Percentiles rank a stretch among this genome's conserved stretches.
Evolutionary conservation across 179 eudicot species (phyloP).

Genomic region (Amaranthus tricolor): DNA sequence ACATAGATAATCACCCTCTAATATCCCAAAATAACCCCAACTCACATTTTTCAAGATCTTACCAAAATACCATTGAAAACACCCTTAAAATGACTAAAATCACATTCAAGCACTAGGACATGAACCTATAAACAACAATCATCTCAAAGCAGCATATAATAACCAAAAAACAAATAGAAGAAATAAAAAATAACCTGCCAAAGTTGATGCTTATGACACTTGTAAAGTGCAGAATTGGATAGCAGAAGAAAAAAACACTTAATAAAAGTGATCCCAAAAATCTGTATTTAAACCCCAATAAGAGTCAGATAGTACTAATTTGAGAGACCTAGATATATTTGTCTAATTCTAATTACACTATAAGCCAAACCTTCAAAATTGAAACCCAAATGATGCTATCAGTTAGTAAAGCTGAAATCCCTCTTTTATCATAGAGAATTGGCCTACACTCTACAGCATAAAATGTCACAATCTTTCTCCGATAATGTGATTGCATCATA

Average conservation of each 20-base stretch:
- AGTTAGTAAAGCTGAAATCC: not conserved
- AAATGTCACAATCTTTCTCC: slow-evolving; percentile 22
- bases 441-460: not conserved
- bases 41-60: not conserved
- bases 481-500: slow-evolving; percentile 15
- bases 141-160: slow-evolving; percentile 8
- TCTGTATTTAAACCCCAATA: slow-evolving; percentile 12
- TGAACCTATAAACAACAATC: not conserved
- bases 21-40: no score
- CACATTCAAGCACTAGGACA: not conserved
- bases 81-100: not conserved
- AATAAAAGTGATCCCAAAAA: slow-evolving; percentile 14
- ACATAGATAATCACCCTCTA: no score
- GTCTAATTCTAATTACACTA: slow-evolving; percentile 8
- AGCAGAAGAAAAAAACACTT: not conserved
- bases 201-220: slow-evolving; percentile 15
- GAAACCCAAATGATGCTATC: slow-evolving; percentile 12
- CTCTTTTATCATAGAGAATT: slow-evolving; percentile 13
- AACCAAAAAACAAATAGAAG: slow-evolving; percentile 23
- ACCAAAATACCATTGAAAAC: not conserved
- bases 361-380: slow-evolving; percentile 14
- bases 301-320: slow-evolving; percentile 19
- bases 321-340: slow-evolving; percentile 6
- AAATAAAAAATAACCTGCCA: slow-evolving; percentile 26
- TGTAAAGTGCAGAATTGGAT: slow-evolving; percentile 8